Percentiles rank a stretch among this genome's conserved stretches.
Evolutionary conservation across 2,329 filamentous ascomycete species (phyloP).

Genomic region (Cercospora nicotianae): DNA sequence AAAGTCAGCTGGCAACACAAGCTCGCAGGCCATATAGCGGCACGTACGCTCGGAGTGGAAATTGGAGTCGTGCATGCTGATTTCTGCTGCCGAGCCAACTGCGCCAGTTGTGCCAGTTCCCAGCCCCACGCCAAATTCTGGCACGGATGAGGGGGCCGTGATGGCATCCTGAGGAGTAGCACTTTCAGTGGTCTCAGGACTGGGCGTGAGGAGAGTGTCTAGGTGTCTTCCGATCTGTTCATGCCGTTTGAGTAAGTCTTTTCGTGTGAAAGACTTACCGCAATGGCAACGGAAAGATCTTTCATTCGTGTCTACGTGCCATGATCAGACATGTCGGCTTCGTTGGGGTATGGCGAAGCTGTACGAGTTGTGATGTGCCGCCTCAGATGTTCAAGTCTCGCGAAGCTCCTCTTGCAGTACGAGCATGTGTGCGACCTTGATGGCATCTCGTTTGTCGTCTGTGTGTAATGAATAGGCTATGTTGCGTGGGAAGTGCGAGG

Average conservation of each 20-base stretch:
- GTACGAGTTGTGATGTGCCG: constrained; percentile 15
- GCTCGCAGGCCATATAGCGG: neutral
- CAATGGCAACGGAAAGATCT: constrained; percentile 20
- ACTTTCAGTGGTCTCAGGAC: neutral
- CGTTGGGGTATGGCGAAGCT: neutral
- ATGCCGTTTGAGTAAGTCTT: constrained; percentile 20
- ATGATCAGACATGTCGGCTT: neutral
- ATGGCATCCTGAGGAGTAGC: neutral
- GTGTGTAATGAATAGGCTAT: neutral
- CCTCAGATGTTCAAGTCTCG: constrained; percentile 10
- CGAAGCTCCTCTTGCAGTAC: constrained; percentile 3
- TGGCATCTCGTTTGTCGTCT: neutral
- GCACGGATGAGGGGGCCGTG: neutral
- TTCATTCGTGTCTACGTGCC: constrained; percentile 21
- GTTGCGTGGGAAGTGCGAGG: neutral
- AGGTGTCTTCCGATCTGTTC: constrained; percentile 9
- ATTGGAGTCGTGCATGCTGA: neutral
- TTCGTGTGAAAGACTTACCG: constrained; percentile 16
- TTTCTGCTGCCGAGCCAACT: neutral
- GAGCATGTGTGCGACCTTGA: neutral
- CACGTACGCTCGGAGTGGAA: neutral
- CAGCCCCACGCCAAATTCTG: neutral
- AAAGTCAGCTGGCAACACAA: neutral
- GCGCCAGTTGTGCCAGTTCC: neutral
- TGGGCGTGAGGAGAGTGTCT: neutral